A percentile compares a stretch with the other conserved stretches of the same genome.
phyloP scores from a whole-genome alignment of 106 monocot genomes.

The Apostasia shenzhenica region DNA sequence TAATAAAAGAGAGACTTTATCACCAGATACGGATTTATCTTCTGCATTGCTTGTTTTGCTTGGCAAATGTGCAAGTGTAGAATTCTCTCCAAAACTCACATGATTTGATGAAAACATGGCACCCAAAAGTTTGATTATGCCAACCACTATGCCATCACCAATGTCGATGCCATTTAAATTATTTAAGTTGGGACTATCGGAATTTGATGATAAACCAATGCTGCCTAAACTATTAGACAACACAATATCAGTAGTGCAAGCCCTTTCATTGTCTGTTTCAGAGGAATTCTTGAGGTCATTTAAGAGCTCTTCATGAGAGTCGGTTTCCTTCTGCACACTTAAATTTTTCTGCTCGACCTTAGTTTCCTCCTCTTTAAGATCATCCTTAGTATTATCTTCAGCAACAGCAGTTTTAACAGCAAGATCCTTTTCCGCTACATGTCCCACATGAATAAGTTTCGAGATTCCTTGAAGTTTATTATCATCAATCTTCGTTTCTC shows the following conservation, averaged over 20 bases:
- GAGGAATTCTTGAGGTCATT: constrained; percentile 6
- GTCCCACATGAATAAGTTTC: constrained; percentile 6
- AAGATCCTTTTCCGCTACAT: constrained; percentile 9
- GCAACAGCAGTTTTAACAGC: constrained; percentile 10
- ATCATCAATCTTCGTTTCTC: constrained; percentile 74
- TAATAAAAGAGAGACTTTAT: constrained; percentile 75
- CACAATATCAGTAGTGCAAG: constrained; percentile 40
- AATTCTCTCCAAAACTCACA: constrained; percentile 40
- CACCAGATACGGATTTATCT: constrained; percentile 45
- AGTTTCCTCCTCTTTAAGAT: neutral
- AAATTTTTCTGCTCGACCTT: neutral
- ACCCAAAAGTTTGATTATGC: constrained; percentile 84
- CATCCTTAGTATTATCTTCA: constrained; percentile 9
- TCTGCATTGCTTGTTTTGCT: constrained; percentile 30
- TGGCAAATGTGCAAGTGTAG: constrained; percentile 25
- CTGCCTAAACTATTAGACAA: constrained; percentile 56
- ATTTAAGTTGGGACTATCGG: constrained; percentile 57
- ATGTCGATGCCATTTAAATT: constrained; percentile 76
- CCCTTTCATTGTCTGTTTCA: constrained; percentile 31
- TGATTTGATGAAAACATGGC: constrained; percentile 77
- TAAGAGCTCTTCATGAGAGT: constrained; percentile 17
- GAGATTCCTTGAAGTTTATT: constrained; percentile 30
- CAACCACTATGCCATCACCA: constrained; percentile 85
- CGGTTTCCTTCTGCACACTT: constrained; percentile 5
- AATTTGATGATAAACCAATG: constrained; percentile 68